A percentile compares a stretch with the other conserved stretches of the same genome.
These are phyloP conservation scores for Ceratonia siliqua DNA, from an alignment of 306 rosid species.

Conservation along the genomic window DNA sequence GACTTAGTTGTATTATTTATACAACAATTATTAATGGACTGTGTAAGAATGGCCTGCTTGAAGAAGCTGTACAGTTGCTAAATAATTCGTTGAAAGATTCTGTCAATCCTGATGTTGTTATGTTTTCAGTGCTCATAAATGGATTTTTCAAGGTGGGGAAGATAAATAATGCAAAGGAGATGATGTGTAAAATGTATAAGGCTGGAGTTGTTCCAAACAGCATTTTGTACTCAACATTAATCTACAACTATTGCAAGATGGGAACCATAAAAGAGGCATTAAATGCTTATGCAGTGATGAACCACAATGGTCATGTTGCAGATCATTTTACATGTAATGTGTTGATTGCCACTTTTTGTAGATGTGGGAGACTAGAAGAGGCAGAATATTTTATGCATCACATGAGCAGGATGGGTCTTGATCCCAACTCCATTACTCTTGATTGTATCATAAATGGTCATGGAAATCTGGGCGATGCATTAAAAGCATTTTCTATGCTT, in stretches of 20 bases:
- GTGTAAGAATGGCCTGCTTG: constrained; percentile 64
- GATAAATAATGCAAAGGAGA: constrained; percentile 62
- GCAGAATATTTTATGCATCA: constrained; percentile 72
- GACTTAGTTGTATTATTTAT: constrained; percentile 45
- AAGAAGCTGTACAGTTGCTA: constrained; percentile 60
- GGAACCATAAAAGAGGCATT: constrained; percentile 59
- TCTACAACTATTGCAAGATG: constrained; percentile 67
- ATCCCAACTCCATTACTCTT: constrained; percentile 53
- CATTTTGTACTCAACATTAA: constrained; percentile 64
- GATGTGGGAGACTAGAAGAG: constrained; percentile 50
- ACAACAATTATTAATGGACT: constrained; percentile 69
- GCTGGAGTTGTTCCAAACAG: constrained; percentile 55
- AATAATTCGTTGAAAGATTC: constrained; percentile 51
- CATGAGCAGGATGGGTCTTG: constrained; percentile 64
- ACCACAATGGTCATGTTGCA: constrained; percentile 43
- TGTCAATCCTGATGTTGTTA: constrained; percentile 55
- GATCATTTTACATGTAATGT: constrained; percentile 62
- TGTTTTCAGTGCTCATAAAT: constrained; percentile 76
- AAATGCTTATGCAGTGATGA: constrained; percentile 63
- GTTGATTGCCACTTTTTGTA: constrained; percentile 59
- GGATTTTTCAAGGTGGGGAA: constrained; percentile 64
- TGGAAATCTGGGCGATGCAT: constrained; percentile 59
- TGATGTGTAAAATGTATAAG: constrained; percentile 64
- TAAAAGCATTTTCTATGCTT: constrained; percentile 55
- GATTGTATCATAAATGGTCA: constrained; percentile 64